Base-by-base conservation (phyloP, 163 green algal species). In the Trebouxiophyceae sp. region DNA sequence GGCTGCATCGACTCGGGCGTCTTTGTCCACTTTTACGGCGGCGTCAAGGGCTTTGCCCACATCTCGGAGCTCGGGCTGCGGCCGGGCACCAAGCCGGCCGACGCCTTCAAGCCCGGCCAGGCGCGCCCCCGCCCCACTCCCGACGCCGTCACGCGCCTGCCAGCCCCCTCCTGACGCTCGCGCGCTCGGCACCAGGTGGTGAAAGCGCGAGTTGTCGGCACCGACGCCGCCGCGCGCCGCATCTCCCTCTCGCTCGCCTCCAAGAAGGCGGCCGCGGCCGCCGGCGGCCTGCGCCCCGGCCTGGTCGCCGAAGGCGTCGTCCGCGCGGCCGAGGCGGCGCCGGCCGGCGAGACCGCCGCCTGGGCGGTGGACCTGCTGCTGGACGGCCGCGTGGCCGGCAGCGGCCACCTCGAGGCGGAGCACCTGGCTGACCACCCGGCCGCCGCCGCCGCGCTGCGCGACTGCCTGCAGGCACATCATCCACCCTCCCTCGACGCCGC, bases 1-100 rank as follows among this genome's bases (percentile, higher is more conserved):
- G 92, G 89, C 23, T 72, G 89, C 20, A 63, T 77, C 72, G 71
- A 83, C 30, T 89, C 84, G 39, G 92, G 90, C 44, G 79, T 95
- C 4, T 98, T 96, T 73, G 80, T 98, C 22, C 56, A 46, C 0
- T 95, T 98, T 64, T 97, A 87, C 67, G 80, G 79, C n/a, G 83
- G 77, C 50, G 45, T 96, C 1, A 73, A 46, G 8, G 92, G 93
- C 33, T 58, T 96, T 2, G 85, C 70, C 4, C 77, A 81, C 71
- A 44, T 32, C 27, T 60, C 60, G 5, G 76, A 95, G 64, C 76
- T 94, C 56, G 87, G 83, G 24, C 77, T 97, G 59, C 45, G 75
- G 16, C 54, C 70, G 2, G 82, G 71, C 1, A 76, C 92, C 56
- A 73, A 60, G 12, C 74, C 79, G 4, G 33, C 72, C 3, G 74